Base-by-base conservation (phyloP, 768 basidiomycete genomes). In the Tulasnella sp. region DNA sequence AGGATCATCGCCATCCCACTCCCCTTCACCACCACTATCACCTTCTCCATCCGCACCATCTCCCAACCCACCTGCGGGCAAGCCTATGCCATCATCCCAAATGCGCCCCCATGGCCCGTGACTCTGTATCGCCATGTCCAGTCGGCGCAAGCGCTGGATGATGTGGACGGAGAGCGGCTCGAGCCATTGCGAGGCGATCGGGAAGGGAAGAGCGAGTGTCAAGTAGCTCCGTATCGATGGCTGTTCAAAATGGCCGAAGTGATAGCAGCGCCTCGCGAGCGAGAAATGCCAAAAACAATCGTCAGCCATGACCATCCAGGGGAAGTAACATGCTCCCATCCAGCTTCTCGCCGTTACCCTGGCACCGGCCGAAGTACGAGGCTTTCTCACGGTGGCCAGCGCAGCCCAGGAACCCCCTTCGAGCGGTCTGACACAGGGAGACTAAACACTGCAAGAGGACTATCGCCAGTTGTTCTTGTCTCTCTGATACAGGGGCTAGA, bases 221-320 rank as follows among this genome's bases (percentile, higher is more conserved):
- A 13, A 88, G 73, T 26, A 94, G 76, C 0, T 76, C 77, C 30
- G 80, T 80, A 60, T 95, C 92, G 70, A 95, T 92, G 17, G 92
- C 92, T 95, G 64, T 2, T n/a, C n/a, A 55, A 34, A 32, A 62
- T 60, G 42, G 58, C 34, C 7, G 15, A 38, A 38, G 5, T 5
- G 34, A 38, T 15, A 15, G 34, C n/a, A n/a, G n/a, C n/a, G n/a
- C n/a, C n/a, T n/a, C n/a, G n/a, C n/a, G n/a, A n/a, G n/a, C n/a
- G n/a, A n/a, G n/a, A n/a, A n/a, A n/a, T n/a, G n/a, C n/a, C n/a
- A n/a, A n/a, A n/a, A n/a, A n/a, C n/a, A n/a, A n/a, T n/a, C n/a
- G n/a, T n/a, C n/a, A n/a, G n/a, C n/a, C n/a, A n/a, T 7, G 34
- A 38, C 34, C 34, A 38, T 38, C 5, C 26, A 27, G 24, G n/a